Base-by-base conservation (phyloP, 169 alveolate species). In the Eimeria praecox region DNA sequence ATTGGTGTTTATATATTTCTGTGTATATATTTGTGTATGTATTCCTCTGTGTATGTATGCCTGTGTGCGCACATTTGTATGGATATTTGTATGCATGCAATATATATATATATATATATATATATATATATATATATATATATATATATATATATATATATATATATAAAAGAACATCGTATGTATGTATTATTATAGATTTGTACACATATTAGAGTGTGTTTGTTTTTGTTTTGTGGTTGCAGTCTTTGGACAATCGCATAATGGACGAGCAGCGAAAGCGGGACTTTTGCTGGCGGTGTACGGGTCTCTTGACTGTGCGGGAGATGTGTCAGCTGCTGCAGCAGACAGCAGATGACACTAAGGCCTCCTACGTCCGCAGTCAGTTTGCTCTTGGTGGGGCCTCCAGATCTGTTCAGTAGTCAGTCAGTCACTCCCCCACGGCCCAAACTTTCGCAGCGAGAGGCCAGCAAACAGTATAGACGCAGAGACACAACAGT, bases 321-420 rank as follows among this genome's bases (percentile, higher is more conserved):
- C 52, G 95, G 40, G 92, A 78, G 5, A 78, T 92, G 82, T 92
- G 95, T 27, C 44, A 44, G 22, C 95, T 92, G 38, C 82, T 77
- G 54, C 95, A 92, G 87, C 95, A 92, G 92, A 52, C 87, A 2
- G 95, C 95, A 5, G 92, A 92, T 66, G 95, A 92, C 62, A 87
- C 95, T 22, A 92, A 92, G 42, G 95, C 95, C 54, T 73, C 88
- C 46, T 92, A 54, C 77, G 92, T 78, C 9, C 73, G 95, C 62
- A 92, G 59, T 92, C 83, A 80, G 59, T 92, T 92, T 56, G 92
- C 92, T 20, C 35, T 54, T 10, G 75, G 92, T 35, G 92, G 92
- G 24, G 52, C 92, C 56, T 49, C 92, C 22, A 85, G 92, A 42
- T 30, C 66, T 5, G 66, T 49, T 18, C 30, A 46, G 40, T 12